phyloP scores from a whole-genome alignment of 225 moss, liverwort and hornwort genomes.

The Pseudisothecium myosuroides region DNA sequence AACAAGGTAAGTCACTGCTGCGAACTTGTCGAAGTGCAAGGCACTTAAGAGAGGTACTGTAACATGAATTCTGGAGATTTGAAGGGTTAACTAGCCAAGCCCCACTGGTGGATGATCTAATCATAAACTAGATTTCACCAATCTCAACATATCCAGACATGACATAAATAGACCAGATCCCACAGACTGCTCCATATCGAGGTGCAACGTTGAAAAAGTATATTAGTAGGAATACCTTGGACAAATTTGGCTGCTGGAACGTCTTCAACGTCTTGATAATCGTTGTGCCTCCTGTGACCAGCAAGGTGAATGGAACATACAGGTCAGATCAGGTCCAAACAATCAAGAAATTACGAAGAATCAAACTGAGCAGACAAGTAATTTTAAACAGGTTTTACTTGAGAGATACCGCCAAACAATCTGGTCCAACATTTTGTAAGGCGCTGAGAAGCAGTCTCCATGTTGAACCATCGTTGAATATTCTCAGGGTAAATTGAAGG shows the following conservation, averaged over 20 bases:
- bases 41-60: too few relatives aligned
- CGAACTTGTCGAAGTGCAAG: background rate
- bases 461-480: background rate
- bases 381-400: background rate
- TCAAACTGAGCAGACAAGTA: background rate
- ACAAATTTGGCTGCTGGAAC: conserved; percentile 1
- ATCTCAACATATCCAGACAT: background rate
- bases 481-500: background rate
- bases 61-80: background rate
- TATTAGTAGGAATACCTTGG: background rate
- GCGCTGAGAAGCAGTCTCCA: background rate
- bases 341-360: background rate
- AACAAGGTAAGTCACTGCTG: background rate
- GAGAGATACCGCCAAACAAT: background rate
- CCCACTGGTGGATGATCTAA: background rate
- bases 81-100: background rate
- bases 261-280: background rate
- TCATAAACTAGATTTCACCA: background rate
- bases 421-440: background rate
- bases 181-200: background rate
- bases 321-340: background rate
- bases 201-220: background rate
- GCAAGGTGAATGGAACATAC: background rate
- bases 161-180: background rate
- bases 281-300: conserved; percentile 7